These are phyloP conservation scores for Whalleya microplaca DNA, from an alignment of 2,329 filamentous ascomycete species.

Conservation along the genomic window DNA sequence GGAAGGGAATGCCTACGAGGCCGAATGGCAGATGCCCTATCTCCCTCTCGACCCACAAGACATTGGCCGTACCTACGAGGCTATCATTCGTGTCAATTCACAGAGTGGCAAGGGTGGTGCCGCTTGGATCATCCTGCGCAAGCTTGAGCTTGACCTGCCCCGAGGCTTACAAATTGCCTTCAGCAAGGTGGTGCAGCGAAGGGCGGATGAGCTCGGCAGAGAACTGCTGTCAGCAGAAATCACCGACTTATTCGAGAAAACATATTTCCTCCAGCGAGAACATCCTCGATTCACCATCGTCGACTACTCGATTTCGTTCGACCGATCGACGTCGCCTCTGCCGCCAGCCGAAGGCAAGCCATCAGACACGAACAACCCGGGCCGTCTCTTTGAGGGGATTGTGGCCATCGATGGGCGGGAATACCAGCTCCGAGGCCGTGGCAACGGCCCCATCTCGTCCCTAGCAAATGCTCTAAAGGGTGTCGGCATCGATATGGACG, in stretches of 20 bases:
- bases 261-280: slow-evolving; percentile 75
- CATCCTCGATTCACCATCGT: slow-evolving; percentile 86
- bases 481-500: slow-evolving; percentile 85
- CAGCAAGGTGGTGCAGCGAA: slow-evolving; percentile 80
- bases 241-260: slow-evolving; percentile 81
- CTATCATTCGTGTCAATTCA: slow-evolving; percentile 96
- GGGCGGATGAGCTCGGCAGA: slow-evolving; percentile 78
- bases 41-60: slow-evolving; percentile 91
- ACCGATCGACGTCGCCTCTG: slow-evolving; percentile 76
- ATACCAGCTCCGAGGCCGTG: slow-evolving; percentile 76
- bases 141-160: slow-evolving; percentile 88
- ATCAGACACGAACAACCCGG: slow-evolving; percentile 76
- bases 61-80: slow-evolving; percentile 96
- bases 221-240: slow-evolving; percentile 87
- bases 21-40: slow-evolving; percentile 85
- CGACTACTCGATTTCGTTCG: slow-evolving; percentile 88
- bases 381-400: slow-evolving; percentile 82
- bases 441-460: slow-evolving; percentile 89
- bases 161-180: slow-evolving; percentile 92
- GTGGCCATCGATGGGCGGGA: slow-evolving; percentile 81
- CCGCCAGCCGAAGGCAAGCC: slow-evolving; percentile 71
- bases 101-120: slow-evolving; percentile 94
- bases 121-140: slow-evolving; percentile 90
- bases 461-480: slow-evolving; percentile 79
- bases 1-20: slow-evolving; percentile 61